phyloP scores from a whole-genome alignment of 495 filamentous ascomycete species.

The Lasiosphaeris hirsuta region DNA sequence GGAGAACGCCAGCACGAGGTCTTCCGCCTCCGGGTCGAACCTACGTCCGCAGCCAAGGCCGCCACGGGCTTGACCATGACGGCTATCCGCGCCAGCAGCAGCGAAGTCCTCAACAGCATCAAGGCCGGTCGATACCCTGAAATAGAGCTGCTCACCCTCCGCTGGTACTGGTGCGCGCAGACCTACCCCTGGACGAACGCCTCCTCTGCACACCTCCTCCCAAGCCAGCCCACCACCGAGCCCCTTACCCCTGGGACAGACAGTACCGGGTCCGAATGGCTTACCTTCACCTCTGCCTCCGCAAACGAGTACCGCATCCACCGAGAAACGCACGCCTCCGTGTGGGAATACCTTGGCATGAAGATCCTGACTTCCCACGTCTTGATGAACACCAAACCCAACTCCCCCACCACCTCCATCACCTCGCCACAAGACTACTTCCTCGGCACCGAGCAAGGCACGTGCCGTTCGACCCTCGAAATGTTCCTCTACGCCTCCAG shows the following conservation, averaged over 20 bases:
- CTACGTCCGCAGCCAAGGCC: not conserved
- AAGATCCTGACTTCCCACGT: not conserved
- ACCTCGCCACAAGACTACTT: not conserved
- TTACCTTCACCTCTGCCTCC: not conserved
- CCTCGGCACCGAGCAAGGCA: conserved; percentile 2
- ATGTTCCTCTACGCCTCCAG: conserved; percentile 1
- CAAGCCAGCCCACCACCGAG: not conserved
- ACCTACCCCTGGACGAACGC: not conserved
- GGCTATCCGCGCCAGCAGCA: not conserved
- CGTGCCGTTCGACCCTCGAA: not conserved
- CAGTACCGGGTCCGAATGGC: not conserved
- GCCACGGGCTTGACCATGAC: conserved; percentile 1
- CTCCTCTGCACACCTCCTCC: not conserved
- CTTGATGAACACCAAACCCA: conserved; percentile 2
- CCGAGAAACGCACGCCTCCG: not conserved
- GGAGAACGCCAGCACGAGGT: not conserved
- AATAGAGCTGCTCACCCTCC: not conserved
- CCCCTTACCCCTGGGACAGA: not conserved
- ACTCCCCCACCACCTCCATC: not conserved
- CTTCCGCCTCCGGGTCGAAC: not conserved
- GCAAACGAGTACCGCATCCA: not conserved
- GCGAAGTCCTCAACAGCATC: not conserved
- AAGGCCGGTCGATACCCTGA: not conserved
- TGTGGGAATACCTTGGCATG: not conserved
- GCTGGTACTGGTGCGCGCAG: conserved; percentile 9